phyloP scores from a whole-genome alignment of 495 filamentous ascomycete genomes.

The Friedmanniomyces simplex region DNA sequence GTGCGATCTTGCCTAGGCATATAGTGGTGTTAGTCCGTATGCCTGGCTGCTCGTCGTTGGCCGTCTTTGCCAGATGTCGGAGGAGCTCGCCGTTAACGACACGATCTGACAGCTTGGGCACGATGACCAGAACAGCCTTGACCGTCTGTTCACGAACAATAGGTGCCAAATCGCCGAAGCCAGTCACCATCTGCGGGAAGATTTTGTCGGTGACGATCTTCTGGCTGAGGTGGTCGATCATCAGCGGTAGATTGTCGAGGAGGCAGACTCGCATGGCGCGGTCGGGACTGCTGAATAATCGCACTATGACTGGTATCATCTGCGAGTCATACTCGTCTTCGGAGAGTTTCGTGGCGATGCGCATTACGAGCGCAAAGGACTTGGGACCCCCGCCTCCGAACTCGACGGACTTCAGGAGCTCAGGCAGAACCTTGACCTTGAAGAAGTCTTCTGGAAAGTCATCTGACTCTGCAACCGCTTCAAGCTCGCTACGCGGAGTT shows the following conservation, averaged over 20 bases:
- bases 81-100: conserved; percentile 88
- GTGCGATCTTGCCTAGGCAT: conserved; percentile 89
- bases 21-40: conserved; percentile 98
- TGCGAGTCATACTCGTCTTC: conserved; percentile 80
- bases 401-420: conserved; percentile 92
- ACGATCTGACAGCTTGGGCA: conserved; percentile 81
- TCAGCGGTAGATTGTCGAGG: conserved; percentile 74
- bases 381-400: conserved; percentile 94
- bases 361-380: conserved; percentile 76
- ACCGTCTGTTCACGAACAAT: conserved; percentile 91
- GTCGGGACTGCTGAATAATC: conserved; percentile 84
- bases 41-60: conserved; percentile 94
- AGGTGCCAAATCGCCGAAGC: conserved; percentile 84
- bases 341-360: conserved; percentile 75
- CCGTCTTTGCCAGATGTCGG: conserved; percentile 84
- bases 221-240: conserved; percentile 84
- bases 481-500: conserved; percentile 54
- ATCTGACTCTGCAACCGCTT: conserved; percentile 57
- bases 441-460: conserved; percentile 97
- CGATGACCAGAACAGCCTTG: conserved; percentile 76
- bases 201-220: conserved; percentile 93
- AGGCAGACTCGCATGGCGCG: conserved; percentile 85
- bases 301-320: conserved; percentile 75
- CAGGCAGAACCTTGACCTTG: conserved; percentile 90
- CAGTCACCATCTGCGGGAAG: conserved; percentile 89